Evolutionary conservation across 352 stramenopile genomes (phyloP).

Genomic region (Phytophthora melonis): DNA sequence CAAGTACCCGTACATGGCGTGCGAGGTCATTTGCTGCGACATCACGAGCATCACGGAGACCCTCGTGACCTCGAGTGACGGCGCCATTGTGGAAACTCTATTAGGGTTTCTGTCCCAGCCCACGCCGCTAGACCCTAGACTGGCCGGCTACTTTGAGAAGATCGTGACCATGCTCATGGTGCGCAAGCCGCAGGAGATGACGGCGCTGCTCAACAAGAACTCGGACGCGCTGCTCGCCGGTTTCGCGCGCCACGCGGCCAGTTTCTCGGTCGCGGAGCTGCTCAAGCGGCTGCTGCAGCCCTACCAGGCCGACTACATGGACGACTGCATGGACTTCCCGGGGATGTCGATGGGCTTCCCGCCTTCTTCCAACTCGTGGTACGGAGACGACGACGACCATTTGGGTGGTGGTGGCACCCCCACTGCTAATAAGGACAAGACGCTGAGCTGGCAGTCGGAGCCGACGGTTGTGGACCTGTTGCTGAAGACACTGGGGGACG

Average conservation of each 20-base stretch:
- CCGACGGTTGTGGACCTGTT: constrained; percentile 76
- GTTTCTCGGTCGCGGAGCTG: constrained; percentile 85
- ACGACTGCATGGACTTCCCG: constrained; percentile 89
- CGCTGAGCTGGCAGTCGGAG: constrained; percentile 80
- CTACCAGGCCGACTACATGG: constrained; percentile 87
- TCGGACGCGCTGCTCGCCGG: constrained; percentile 70
- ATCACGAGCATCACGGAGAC: constrained; percentile 94
- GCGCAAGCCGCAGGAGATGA: constrained; percentile 89
- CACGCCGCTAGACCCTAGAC: constrained; percentile 89
- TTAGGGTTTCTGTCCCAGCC: constrained; percentile 93
- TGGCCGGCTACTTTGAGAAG: constrained; percentile 98
- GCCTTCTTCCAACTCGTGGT: constrained; percentile 79
- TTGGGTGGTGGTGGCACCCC: constrained; percentile 62
- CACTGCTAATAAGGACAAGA: constrained; percentile 70
- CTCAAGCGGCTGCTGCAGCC: constrained; percentile 87
- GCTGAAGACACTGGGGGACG: constrained; percentile 58
- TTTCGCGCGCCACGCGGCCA: constrained; percentile 74
- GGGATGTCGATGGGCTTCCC: constrained; percentile 81
- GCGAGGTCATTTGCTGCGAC: constrained; percentile 98
- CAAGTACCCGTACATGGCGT: constrained; percentile 98
- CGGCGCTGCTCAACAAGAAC: constrained; percentile 84
- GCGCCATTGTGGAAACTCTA: constrained; percentile 89
- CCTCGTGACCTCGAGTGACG: constrained; percentile 70
- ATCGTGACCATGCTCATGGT: constrained; percentile 92
- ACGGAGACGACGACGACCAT: constrained; percentile 81